Percentiles rank a stretch among this genome's conserved stretches.
Evolutionary conservation across 2,329 filamentous ascomycete species (phyloP).

Genomic region (Paraphoma sp.): DNA sequence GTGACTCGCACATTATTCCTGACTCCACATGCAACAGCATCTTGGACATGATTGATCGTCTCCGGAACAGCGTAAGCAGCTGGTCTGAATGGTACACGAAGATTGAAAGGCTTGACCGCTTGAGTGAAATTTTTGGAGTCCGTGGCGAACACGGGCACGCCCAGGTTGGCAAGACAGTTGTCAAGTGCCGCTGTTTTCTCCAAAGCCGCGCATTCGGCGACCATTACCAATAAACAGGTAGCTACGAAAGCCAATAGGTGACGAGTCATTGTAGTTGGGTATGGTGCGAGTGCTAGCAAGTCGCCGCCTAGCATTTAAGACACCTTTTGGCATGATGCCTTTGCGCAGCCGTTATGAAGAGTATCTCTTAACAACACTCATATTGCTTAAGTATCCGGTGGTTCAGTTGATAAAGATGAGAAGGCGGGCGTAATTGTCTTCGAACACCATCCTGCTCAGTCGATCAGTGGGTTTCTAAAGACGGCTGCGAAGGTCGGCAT

Average conservation of each 20-base stretch:
- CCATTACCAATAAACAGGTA: neutral
- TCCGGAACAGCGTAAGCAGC: constrained; percentile 63
- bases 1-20: constrained; percentile 59
- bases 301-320: neutral
- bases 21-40: constrained; percentile 63
- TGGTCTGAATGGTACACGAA: constrained; percentile 49
- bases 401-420: neutral
- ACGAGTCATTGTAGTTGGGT: neutral
- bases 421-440: neutral
- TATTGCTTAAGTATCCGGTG: neutral
- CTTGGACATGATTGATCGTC: constrained; percentile 59
- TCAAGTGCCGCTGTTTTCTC: constrained; percentile 7
- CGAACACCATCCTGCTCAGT: neutral
- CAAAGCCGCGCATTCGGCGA: neutral
- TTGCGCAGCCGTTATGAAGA: neutral
- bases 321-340: neutral
- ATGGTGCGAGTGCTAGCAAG: neutral
- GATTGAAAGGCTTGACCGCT: constrained; percentile 37
- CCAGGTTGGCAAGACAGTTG: constrained; percentile 22
- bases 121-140: constrained; percentile 34
- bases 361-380: neutral
- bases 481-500: neutral
- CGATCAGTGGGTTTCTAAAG: neutral
- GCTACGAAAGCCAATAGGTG: neutral
- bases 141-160: constrained; percentile 25